Percentiles rank a stretch among this genome's conserved stretches.
Evolutionary conservation across 2,329 filamentous ascomycete genomes (phyloP).

Genomic region (Macroventuria anomochaeta): DNA sequence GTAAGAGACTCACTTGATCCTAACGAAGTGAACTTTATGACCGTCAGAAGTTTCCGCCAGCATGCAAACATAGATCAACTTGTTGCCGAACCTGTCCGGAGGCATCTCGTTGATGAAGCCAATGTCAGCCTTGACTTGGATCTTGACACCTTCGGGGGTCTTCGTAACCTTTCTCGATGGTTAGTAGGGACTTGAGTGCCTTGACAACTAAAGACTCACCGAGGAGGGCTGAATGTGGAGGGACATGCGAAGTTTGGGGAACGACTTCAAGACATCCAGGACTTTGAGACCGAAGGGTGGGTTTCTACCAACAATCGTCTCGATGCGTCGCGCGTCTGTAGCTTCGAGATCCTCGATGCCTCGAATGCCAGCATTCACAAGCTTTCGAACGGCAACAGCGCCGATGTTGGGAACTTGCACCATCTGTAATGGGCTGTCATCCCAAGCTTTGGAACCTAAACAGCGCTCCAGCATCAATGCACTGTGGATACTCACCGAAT

Average conservation of each 20-base stretch:
- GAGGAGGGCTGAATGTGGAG: slow-evolving; percentile 58
- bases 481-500: slow-evolving; percentile 71
- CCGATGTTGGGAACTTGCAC: slow-evolving; percentile 84
- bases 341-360: slow-evolving; percentile 73
- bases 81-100: slow-evolving; percentile 68
- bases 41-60: slow-evolving; percentile 76
- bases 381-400: slow-evolving; percentile 73
- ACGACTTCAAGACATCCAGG: slow-evolving; percentile 68
- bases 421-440: slow-evolving; percentile 79
- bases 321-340: slow-evolving; percentile 74
- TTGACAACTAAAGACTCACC: slow-evolving; percentile 38
- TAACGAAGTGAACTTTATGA: slow-evolving; percentile 70
- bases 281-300: slow-evolving; percentile 81
- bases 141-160: slow-evolving; percentile 54
- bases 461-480: slow-evolving; percentile 81
- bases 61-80: slow-evolving; percentile 73
- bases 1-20: slow-evolving; percentile 56
- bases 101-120: slow-evolving; percentile 73
- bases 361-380: slow-evolving; percentile 72
- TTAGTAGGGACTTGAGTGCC: neutral
- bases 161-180: slow-evolving; percentile 27
- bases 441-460: slow-evolving; percentile 78
- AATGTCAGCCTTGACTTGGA: slow-evolving; percentile 71
- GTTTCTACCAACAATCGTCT: slow-evolving; percentile 77
- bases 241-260: slow-evolving; percentile 70